Conservation (phyloP, 2,329 filamentous ascomycete genomes). For the Neocucurbitaria cava region DNA sequence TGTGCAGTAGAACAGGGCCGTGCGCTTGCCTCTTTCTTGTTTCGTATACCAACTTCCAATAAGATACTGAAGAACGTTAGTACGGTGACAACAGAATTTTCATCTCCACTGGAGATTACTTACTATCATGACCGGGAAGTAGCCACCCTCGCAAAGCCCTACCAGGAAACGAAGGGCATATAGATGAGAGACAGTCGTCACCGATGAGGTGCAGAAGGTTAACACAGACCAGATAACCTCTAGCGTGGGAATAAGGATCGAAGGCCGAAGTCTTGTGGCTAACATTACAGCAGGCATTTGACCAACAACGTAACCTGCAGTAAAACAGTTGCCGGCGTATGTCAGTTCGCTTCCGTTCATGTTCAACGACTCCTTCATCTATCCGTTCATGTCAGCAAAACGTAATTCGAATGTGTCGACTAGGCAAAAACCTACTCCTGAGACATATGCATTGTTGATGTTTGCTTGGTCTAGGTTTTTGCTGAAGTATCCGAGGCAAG, state of each 20-base stretch:
- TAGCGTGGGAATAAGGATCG: slow-evolving; percentile 39
- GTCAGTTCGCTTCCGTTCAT: slow-evolving; percentile 43
- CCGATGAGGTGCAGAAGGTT: slow-evolving; percentile 27
- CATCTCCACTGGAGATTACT: not conserved
- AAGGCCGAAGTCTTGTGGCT: slow-evolving; percentile 30
- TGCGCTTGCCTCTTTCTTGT: slow-evolving; percentile 41
- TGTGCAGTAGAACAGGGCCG: slow-evolving; percentile 42
- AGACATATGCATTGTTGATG: slow-evolving; percentile 40
- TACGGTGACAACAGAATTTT: not conserved
- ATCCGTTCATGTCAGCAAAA: not conserved
- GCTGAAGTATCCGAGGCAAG: slow-evolving; percentile 37
- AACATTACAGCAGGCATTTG: slow-evolving; percentile 40
- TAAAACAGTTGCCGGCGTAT: slow-evolving; percentile 37
- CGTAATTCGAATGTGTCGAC: not conserved
- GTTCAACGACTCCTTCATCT: slow-evolving; percentile 40
- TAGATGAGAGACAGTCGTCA: slow-evolving; percentile 35
- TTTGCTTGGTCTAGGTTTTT: slow-evolving; percentile 38
- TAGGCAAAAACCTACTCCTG: slow-evolving; percentile 27
- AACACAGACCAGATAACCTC: slow-evolving; percentile 38
- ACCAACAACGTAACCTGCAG: slow-evolving; percentile 38
- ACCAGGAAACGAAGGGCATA: slow-evolving; percentile 47
- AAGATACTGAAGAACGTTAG: slow-evolving; percentile 28
- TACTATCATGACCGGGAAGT: slow-evolving; percentile 40
- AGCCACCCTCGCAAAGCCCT: slow-evolving; percentile 32
- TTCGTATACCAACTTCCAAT: slow-evolving; percentile 55